Conservation (phyloP, 2,329 filamentous ascomycete species). For the Neopestalotiopsis sp. region DNA sequence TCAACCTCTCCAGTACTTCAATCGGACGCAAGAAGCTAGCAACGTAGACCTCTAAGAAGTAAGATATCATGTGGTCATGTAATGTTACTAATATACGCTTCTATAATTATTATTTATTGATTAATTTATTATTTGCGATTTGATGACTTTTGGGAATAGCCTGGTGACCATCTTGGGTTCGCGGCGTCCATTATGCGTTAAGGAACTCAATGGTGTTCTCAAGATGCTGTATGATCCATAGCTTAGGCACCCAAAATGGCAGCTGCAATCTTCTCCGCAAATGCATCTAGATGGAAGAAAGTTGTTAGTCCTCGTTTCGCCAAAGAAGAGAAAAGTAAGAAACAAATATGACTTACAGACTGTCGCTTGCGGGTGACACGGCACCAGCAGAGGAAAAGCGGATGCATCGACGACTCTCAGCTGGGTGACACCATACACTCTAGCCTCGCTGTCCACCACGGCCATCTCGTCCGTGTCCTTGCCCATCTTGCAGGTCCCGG, state of each 20-base stretch:
- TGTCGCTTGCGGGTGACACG: constrained; percentile 32
- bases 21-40: too few species aligned
- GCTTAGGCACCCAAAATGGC: background rate
- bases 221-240: background rate
- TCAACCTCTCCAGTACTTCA: too few species aligned
- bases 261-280: constrained; percentile 6
- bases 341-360: constrained; percentile 19
- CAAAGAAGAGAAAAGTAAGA: background rate
- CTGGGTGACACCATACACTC: constrained; percentile 55
- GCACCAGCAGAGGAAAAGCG: constrained; percentile 31
- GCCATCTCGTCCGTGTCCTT: constrained; percentile 54
- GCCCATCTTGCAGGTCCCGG: constrained; percentile 60
- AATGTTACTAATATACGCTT: background rate
- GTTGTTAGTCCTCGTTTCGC: background rate
- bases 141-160: background rate
- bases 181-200: background rate
- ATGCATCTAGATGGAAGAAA: background rate
- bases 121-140: background rate
- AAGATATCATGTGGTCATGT: too few species aligned
- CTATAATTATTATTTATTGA: background rate
- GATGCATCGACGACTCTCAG: constrained; percentile 63
- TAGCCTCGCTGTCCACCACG: constrained; percentile 58
- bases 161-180: background rate
- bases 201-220: background rate
- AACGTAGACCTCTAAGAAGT: too few species aligned